Base-by-base conservation (phyloP, 1,139 yeast species). In the Blastobotrys capitulatus region DNA sequence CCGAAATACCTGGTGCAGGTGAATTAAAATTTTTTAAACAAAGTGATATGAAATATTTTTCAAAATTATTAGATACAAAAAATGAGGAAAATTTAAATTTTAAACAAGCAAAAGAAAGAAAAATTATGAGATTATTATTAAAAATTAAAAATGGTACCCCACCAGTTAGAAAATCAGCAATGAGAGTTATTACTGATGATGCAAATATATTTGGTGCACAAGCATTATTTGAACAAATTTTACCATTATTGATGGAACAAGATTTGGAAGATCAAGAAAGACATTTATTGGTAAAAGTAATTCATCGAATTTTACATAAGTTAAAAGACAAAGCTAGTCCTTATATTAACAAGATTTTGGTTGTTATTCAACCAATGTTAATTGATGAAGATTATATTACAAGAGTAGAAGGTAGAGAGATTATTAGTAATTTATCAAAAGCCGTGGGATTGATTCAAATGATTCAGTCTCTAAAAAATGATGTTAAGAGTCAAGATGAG, bases 361-460 rank as follows among this genome's bases (percentile, higher is more conserved):
- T 78, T 22, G 95, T 88, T 0, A 76, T 86, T 1, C 80, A 89
- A 39, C 97, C 97, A 0, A 67, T 89, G 51, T 72, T 90, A 42
- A 78, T 86, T 10, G 97, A 89, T 61, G 92, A 86, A 55, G 95
- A 88, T 62, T 73, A 76, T 49, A 76, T 80, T 22, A 76, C 90
- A 1, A 72, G 96, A 53, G 68, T 78, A 2, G 95, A 87, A 60
- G 94, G 96, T 1, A 73, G 87, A 47, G 96, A 88, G 54, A 79
- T 89, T 27, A 78, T 90, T 12, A 76, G 92, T 0, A 83, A 78
- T 56, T 69, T 90, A 31, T 72, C 95, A 6, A 83, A 82, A 59
- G 87, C 95, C 1, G 92, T 87, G 1, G 98, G 98, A 0, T 67
- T 90, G 38, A 79, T 88, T 0, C 82, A 80, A 42, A 83, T 89